Evolutionary conservation across 139 green algal species (phyloP).

Genomic region (Edaphochlamys debaryana): DNA sequence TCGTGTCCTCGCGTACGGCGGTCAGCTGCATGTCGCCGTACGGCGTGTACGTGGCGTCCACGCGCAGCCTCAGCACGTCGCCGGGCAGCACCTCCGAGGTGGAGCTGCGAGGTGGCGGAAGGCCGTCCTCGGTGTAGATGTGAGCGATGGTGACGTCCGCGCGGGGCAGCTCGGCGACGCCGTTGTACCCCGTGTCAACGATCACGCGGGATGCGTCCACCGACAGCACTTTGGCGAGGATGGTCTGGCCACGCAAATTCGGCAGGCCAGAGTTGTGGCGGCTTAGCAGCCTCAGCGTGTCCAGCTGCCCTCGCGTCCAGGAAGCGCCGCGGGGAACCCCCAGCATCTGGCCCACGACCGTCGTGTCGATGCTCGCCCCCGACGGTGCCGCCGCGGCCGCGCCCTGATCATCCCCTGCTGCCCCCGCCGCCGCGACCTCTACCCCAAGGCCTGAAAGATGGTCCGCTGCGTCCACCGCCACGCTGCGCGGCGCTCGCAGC

Average conservation of each 20-base stretch:
- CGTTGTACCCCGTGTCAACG: slow-evolving; percentile 51
- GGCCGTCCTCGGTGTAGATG: slow-evolving; percentile 2
- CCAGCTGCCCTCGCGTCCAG: neutral
- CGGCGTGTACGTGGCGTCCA: slow-evolving; percentile 42
- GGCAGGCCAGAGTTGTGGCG: slow-evolving; percentile 20
- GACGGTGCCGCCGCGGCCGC: too few relatives aligned
- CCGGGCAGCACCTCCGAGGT: slow-evolving; percentile 17
- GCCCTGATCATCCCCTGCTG: too few relatives aligned
- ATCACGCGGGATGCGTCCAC: slow-evolving; percentile 5
- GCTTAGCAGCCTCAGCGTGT: slow-evolving; percentile 24
- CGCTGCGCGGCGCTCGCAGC: neutral
- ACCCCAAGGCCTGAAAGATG: too few relatives aligned
- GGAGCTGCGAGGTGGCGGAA: neutral
- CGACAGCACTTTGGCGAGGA: slow-evolving; percentile 24
- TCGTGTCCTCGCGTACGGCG: neutral
- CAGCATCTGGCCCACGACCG: too few relatives aligned
- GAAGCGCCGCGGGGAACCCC: too few relatives aligned
- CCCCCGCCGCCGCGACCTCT: too few relatives aligned
- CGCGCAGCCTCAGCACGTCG: slow-evolving; percentile 40
- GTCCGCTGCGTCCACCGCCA: neutral
- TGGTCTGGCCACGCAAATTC: slow-evolving; percentile 17
- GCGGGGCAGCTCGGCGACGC: slow-evolving; percentile 13
- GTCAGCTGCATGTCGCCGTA: slow-evolving; percentile 58
- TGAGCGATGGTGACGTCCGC: neutral
- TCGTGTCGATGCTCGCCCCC: too few relatives aligned